Conservation (phyloP, 2,329 filamentous ascomycete genomes). For the Apiospora kogelbergensis region DNA sequence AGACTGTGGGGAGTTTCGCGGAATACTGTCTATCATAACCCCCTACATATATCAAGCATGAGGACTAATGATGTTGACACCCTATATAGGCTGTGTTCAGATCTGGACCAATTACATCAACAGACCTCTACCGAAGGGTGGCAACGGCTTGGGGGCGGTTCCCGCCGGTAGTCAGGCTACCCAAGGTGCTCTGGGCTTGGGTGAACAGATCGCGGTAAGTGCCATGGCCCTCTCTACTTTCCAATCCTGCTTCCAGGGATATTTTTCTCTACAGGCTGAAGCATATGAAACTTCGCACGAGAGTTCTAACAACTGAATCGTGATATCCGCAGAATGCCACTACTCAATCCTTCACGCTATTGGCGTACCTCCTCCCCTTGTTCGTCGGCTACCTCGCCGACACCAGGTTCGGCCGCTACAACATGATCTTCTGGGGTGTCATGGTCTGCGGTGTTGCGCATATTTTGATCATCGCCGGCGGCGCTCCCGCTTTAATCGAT, state of each 20-base stretch:
- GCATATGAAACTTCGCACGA: too few relatives aligned
- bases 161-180: conserved; percentile 42
- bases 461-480: conserved; percentile 64
- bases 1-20: background rate
- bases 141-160: conserved; percentile 46
- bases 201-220: conserved; percentile 43
- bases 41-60: too few relatives aligned
- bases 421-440: conserved; percentile 71
- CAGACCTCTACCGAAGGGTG: conserved; percentile 54
- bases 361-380: conserved; percentile 58
- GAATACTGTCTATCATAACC: conserved; percentile 32
- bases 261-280: too few relatives aligned
- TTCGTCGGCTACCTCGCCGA: conserved; percentile 63
- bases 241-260: background rate
- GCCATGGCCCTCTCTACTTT: background rate
- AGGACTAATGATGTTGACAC: background rate
- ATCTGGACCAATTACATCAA: conserved; percentile 58
- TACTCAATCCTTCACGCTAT: conserved; percentile 53
- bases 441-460: conserved; percentile 66
- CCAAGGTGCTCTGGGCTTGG: conserved; percentile 59
- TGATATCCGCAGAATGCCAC: conserved; percentile 41
- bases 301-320: background rate
- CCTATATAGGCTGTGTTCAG: conserved; percentile 6
- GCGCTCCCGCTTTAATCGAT: conserved; percentile 42
- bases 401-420: conserved; percentile 67